Base-by-base conservation (phyloP, 2,329 filamentous ascomycete species). In the Geosmithia morbida region DNA sequence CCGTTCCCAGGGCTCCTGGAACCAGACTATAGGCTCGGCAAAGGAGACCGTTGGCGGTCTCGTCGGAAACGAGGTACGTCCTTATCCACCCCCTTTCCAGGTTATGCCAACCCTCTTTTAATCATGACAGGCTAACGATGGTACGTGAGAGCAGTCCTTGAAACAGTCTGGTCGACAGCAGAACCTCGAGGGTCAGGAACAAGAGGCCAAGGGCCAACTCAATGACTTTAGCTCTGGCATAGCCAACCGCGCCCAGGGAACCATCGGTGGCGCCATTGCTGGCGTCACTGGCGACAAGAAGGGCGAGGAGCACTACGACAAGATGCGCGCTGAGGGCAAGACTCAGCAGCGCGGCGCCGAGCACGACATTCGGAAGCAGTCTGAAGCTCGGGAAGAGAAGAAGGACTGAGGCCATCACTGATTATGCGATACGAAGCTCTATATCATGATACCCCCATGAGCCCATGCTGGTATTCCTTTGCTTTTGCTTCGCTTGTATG, bases 11-110 rank as follows among this genome's bases (percentile, higher is more conserved):
- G 89, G 90, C 42, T 73, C 74, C 17, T 94, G 84, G 81, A 87
- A 95, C 69, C 89, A 96, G 68, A 94, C 87, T 5, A 59, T 89
- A n/a, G 90, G 89, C 46, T 77, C 83, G 1, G 81, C 81, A 42
- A 96, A 96, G 71, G 87, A 96, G 62, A 70, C 81, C 4, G 52
- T 92, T 1, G 90, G 90, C 49, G 81, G 81, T 17, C 56, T 90
- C 5, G 54, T 90, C 22, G 90, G 89, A 50, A 80, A 77, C 52
- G 83, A 92, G 66, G 75, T 77, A 60, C 53, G 66, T 57, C 45
- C 19, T 7, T 22, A 7, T 3, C 26, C 7, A 14, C 14, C 26
- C 11, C 44, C 41, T 20, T 7, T 44, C 7, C 8, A 26, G 22
- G 2, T 7, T 3, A 29, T 13, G 16, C 11, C 43, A 13, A 37